Base-by-base conservation (phyloP, 2,329 filamentous ascomycete genomes). In the Apiospora saccharicola region DNA sequence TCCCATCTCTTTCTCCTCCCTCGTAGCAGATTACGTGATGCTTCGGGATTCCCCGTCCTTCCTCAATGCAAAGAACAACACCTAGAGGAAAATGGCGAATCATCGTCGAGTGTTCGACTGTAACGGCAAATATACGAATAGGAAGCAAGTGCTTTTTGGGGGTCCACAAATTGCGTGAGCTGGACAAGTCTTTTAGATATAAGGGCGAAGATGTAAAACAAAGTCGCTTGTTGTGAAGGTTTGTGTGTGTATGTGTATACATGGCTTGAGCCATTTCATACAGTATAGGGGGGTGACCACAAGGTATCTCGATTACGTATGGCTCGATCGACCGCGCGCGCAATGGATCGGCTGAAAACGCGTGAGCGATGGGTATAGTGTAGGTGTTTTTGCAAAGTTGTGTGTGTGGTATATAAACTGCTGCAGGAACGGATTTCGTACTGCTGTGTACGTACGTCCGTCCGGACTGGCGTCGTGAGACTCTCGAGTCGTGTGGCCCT, bases 151-250 rank as follows among this genome's bases (percentile, higher is more conserved):
- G 41, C 44, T 68, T 68, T 61, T 64, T n/a, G 26, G 53, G 43
- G 41, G 67, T 68, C 67, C 67, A 34, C 67, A 47, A 69, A 44
- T 41, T 57, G 68, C 68, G 68, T 70, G 68, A 70, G 68, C 68
- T 37, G 68, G 68, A 70, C 68, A 70, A 70, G 46, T 70, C 68
- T 70, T 70, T 10, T 12, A n/a, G 26, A 41, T 34, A 3, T 57
- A 70, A 47, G 1, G 34, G 57, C 57, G 57, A 64, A 64, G 10
- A 19, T 41, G 37, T 16, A 10, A 10, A 10, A 69, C 10, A 26
- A 24, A 34, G 24, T 43, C 24, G 37, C 44, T 49, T 44, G 26
- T 69, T 49, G 41, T 19, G 14, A 51, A 6, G 14, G 67, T 10
- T 44, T n/a, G 26, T 30, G 67, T 49, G 67, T 22, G 47, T 22